Conservation (phyloP, 148 eudicot genomes). For the Chenopodium suecicum region DNA sequence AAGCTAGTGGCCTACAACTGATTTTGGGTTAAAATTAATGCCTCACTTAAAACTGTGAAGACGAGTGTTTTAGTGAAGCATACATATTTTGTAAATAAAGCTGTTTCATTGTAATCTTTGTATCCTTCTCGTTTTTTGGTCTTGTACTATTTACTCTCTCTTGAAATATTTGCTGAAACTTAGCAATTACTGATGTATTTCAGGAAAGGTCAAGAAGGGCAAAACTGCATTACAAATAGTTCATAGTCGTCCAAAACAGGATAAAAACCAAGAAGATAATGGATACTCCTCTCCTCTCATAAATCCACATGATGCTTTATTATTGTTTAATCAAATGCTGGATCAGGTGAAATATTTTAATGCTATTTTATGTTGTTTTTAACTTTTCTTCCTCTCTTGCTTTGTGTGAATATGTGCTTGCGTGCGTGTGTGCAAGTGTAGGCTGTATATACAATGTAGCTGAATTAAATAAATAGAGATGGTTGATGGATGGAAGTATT, state of each 20-base stretch:
- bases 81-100: neutral
- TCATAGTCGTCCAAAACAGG: conserved; percentile 59
- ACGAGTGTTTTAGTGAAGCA: neutral
- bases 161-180: neutral
- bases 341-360: conserved; percentile 58
- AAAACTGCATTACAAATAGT: conserved; percentile 44
- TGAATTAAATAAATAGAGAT: neutral
- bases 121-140: neutral
- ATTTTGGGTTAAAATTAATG: neutral
- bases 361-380: neutral
- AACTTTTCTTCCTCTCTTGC: neutral
- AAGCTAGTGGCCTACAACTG: neutral
- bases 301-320: conserved; percentile 60
- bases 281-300: conserved; percentile 34
- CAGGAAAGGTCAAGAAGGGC: conserved; percentile 88
- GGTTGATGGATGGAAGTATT: neutral
- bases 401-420: neutral
- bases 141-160: conserved; percentile 1
- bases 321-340: conserved; percentile 66
- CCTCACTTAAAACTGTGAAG: neutral
- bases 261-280: conserved; percentile 43
- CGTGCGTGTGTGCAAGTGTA: neutral
- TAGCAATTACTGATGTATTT: conserved; percentile 3
- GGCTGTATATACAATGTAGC: neutral
- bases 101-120: neutral